Evolutionary conservation across 306 rosid genomes (phyloP).

Genomic region (Rosa persica): DNA sequence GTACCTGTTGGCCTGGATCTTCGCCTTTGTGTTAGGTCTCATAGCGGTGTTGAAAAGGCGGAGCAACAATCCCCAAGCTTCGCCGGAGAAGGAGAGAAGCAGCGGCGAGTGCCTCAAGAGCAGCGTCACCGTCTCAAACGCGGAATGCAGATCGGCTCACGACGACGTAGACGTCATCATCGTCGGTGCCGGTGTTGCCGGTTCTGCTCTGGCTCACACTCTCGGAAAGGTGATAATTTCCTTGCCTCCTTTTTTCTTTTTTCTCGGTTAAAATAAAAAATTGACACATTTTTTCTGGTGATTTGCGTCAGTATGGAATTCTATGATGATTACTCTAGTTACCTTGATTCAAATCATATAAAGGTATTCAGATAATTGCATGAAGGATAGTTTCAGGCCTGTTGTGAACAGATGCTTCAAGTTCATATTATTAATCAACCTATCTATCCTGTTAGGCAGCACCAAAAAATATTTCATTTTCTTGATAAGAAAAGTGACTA

Average conservation of each 20-base stretch:
- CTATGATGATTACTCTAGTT: background rate
- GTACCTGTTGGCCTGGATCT: conserved; percentile 50
- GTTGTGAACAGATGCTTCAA: background rate
- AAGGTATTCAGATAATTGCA: background rate
- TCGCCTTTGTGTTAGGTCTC: conserved; percentile 35
- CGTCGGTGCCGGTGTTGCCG: conserved; percentile 98
- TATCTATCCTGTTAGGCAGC: background rate
- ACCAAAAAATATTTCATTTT: too few relatives aligned
- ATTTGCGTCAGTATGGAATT: background rate
- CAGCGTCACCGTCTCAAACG: conserved; percentile 24
- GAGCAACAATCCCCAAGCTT: conserved; percentile 16
- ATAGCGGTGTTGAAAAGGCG: conserved; percentile 22
- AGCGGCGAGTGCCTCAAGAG: conserved; percentile 33
- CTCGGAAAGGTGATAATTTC: conserved; percentile 64
- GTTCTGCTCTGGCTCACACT: conserved; percentile 90
- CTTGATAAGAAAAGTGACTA: background rate
- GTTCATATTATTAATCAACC: background rate
- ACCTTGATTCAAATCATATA: background rate
- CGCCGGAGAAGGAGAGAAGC: conserved; percentile 18
- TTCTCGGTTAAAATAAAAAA: background rate
- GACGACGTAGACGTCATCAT: conserved; percentile 62
- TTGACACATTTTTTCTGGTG: background rate
- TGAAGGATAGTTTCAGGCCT: background rate
- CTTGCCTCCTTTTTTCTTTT: background rate
- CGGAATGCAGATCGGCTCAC: conserved; percentile 57